Percentiles rank a stretch among this genome's conserved stretches.
These are phyloP conservation scores for Thalassiosira gravida DNA, from an alignment of 352 stramenopile species.

Conservation along the genomic window DNA sequence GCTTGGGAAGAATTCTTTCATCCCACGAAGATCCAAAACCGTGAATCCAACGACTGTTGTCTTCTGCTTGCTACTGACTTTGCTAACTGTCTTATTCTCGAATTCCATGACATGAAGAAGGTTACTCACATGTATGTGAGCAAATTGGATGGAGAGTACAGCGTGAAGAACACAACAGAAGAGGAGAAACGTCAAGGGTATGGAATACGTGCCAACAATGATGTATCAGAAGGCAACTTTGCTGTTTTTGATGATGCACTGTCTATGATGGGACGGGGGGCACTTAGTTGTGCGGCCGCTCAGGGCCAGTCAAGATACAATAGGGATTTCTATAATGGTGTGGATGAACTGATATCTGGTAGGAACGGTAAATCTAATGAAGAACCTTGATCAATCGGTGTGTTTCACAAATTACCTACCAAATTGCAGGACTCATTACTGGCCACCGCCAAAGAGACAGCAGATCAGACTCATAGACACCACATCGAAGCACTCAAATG, in stretches of 20 bases:
- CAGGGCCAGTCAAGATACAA: too few species aligned
- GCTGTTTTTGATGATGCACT: not conserved
- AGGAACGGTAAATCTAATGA: too few species aligned
- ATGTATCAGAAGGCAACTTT: not conserved
- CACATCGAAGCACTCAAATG: not conserved
- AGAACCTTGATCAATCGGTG: too few species aligned
- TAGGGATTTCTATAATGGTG: too few species aligned
- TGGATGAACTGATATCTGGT: too few species aligned
- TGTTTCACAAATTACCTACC: not conserved
- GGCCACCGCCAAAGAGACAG: not conserved
- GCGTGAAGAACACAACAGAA: not conserved
- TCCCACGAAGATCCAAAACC: not conserved
- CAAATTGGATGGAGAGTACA: not conserved
- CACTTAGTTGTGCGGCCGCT: too few species aligned
- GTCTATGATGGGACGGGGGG: not conserved
- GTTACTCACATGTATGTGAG: not conserved
- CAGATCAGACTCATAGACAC: not conserved
- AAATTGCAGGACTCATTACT: not conserved
- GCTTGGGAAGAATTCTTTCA: slow-evolving; percentile 2
- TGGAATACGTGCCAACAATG: not conserved
- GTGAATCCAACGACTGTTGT: not conserved
- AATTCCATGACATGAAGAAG: not conserved
- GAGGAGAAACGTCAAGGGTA: not conserved
- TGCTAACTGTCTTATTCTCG: not conserved
- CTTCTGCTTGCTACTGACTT: not conserved